These are phyloP conservation scores for Yamadazyma trypodendri DNA, from an alignment of 1,139 yeast genomes.

Conservation along the genomic window DNA sequence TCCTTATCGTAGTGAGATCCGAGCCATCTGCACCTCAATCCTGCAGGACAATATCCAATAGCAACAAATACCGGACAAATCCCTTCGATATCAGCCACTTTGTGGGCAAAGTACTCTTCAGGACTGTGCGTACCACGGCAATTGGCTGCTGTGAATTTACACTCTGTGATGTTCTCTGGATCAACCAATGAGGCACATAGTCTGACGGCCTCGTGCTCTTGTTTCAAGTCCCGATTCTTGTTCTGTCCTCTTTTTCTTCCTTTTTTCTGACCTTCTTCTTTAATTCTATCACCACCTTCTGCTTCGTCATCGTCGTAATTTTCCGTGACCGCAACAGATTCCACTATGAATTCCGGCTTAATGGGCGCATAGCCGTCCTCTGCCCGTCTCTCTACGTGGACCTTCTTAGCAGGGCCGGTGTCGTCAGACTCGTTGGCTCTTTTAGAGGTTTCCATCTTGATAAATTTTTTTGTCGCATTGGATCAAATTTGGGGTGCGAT, in stretches of 20 bases:
- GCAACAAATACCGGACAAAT: constrained; percentile 80
- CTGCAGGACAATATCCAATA: constrained; percentile 89
- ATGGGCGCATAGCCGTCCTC: constrained; percentile 63
- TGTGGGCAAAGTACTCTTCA: constrained; percentile 57
- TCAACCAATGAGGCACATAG: constrained; percentile 64
- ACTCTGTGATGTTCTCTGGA: constrained; percentile 48
- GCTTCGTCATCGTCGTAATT: constrained; percentile 46
- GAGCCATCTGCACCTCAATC: constrained; percentile 90
- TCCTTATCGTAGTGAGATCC: constrained; percentile 64
- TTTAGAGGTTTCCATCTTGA: constrained; percentile 4
- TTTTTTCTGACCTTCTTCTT: constrained; percentile 17
- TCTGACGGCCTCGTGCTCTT: constrained; percentile 61
- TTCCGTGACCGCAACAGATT: constrained; percentile 18
- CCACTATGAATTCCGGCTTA: constrained; percentile 59
- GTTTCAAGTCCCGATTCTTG: constrained; percentile 78
- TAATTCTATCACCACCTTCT: constrained; percentile 42
- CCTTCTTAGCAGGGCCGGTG: constrained; percentile 7
- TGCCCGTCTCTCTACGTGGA: constrained; percentile 6
- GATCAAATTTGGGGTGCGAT: too few species aligned
- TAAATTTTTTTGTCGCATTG: constrained; percentile 2
- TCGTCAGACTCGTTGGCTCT: constrained; percentile 6
- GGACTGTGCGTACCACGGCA: constrained; percentile 82
- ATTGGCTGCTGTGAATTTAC: constrained; percentile 65
- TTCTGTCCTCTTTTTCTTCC: constrained; percentile 75
- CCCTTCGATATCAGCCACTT: constrained; percentile 72